Evolutionary conservation across 1,139 yeast species (phyloP), one percentile per base, ranked within the genome.

Genomic region (Eremothecium coryli): DNA sequence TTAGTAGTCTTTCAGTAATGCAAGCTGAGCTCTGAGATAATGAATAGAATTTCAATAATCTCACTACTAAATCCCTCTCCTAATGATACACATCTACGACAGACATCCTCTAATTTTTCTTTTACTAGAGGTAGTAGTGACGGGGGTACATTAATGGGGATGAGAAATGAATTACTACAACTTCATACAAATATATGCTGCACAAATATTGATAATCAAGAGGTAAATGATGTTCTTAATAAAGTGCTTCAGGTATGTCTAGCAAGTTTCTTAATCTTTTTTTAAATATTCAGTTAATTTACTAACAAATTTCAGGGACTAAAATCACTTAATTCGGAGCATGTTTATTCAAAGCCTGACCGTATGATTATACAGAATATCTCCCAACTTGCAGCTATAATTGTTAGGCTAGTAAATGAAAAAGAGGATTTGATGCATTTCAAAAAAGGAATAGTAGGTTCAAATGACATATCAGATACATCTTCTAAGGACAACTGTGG

Each of bases 51-150:
- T 6, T 29, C 36, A 8, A 29, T 33, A 5, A n/a, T 13, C 17
- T 21, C 28, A 5, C 23, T 33, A 8, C 23, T 33, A 4, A 33
- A 33, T 33, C 22, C 32, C 11, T 28, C 36, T 7, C 21, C 25
- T 6, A n/a, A n/a, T 16, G 28, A 22, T 9, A 8, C 20, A 8
- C 29, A 11, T 26, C n/a, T 8, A 12, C n/a, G 8, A 26, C 17
- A 18, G 29, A 7, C 29, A 12, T 13, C 20, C 7, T 26, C 29
- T 8, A 14, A 7, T 14, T 26, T 14, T 26, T 7, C 20, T 9
- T 18, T 26, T 7, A 26, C 8, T 7, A 26, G 12, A 14, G 10
- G 9, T 17, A 12, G 9, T 10, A n/a, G 20, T 18, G 31, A 29
- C 9, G 26, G n/a, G n/a, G 26, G n/a, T 18, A 17, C 8, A 8